Percentiles rank a stretch among this genome's conserved stretches.
phyloP scores from a whole-genome alignment of 352 stramenopile genomes.

The Phytophthora boehmeriae region DNA sequence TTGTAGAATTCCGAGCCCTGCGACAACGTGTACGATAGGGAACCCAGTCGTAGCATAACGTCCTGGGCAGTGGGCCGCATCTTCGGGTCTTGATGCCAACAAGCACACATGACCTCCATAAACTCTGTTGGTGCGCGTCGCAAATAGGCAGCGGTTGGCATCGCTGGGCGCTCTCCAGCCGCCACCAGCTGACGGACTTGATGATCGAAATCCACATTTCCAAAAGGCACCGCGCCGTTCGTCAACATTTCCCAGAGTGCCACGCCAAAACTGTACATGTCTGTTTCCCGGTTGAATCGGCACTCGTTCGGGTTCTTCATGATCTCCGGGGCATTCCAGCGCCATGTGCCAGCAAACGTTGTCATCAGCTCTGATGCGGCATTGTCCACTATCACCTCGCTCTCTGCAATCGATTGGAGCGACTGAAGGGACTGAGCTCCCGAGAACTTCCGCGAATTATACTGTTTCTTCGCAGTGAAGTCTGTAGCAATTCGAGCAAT shows the following conservation, averaged over 20 bases:
- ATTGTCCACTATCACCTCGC: constrained; percentile 28
- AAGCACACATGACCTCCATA: constrained; percentile 64
- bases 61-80: constrained; percentile 60
- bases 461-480: constrained; percentile 54
- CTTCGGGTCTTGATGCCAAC: constrained; percentile 65
- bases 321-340: constrained; percentile 76
- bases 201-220: constrained; percentile 69
- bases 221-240: constrained; percentile 68
- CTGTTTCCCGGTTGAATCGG: constrained; percentile 71
- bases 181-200: constrained; percentile 67
- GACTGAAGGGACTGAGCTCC: constrained; percentile 22
- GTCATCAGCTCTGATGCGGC: constrained; percentile 52
- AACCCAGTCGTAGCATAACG: constrained; percentile 70
- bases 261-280: constrained; percentile 82
- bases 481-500: constrained; percentile 79
- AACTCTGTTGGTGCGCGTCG: constrained; percentile 61
- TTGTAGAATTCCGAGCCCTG: constrained; percentile 38
- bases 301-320: constrained; percentile 73
- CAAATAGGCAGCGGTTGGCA: constrained; percentile 47
- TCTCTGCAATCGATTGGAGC: constrained; percentile 33
- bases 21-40: constrained; percentile 58
- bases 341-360: constrained; percentile 76
- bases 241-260: constrained; percentile 74
- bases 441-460: constrained; percentile 25
- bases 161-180: constrained; percentile 54